Evolutionary conservation across 176 grass and related monocot species (phyloP), one percentile per base, ranked within the genome.

Genomic region (Oryza longistaminata): DNA sequence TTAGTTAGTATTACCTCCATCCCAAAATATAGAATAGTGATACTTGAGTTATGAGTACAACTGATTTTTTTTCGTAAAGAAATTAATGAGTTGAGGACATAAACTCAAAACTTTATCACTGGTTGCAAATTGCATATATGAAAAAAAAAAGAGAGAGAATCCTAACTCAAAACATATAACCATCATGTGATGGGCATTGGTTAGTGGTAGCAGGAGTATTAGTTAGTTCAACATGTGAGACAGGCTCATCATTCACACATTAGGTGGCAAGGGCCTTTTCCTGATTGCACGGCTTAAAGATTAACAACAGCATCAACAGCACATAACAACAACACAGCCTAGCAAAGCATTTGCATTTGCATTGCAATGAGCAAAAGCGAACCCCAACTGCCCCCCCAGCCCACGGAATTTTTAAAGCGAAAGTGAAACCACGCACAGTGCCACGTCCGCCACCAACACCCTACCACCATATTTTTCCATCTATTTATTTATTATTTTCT

Each of bases 361-460:
- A 66, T 66, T 16, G 76, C 76, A 74, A 66, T 42, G n/a, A 64
- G 7, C 17, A 45, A 80, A 68, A 80, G 78, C 78, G 78, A 68
- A 19, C 64, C 64, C 48, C 25, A 64, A 73, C 70, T 65, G 69
- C 69, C 22, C 79, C 22, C 67, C 22, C 14, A 16, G 7, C 68
- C 50, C 71, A 83, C 81, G 58, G 81, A 66, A 31, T 15, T 73
- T 7, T 70, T 69, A 74, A 75, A 55, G 27, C 14, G 48, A 55
- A 68, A 40, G 66, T 37, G 66, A 66, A 52, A 64, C 60, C 19
- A 19, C 58, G 7, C 70, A 29, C 12, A 33, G 2, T 24, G 82
- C 71, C 81, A 75, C 58, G 26, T 75, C 58, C 58, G 43, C 70
- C 81, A n/a, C 50, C 49, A 49, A 31, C 29, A 31, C 29, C 29